Evolutionary conservation across 2,329 filamentous ascomycete species (phyloP).

Genomic region (Aspergillus pseudotamarii): DNA sequence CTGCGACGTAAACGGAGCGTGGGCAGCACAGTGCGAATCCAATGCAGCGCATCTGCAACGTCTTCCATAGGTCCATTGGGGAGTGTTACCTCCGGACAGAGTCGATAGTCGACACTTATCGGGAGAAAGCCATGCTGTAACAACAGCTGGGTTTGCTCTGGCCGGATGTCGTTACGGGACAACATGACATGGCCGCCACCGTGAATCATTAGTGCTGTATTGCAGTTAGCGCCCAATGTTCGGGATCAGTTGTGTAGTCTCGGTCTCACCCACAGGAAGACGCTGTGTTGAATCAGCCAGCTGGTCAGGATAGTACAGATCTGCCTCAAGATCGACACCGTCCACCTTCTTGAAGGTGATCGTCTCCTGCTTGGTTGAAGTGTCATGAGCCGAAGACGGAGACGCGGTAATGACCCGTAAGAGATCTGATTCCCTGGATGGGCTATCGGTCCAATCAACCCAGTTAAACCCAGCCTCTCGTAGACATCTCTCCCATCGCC

Average conservation of each 20-base stretch:
- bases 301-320: too few relatives aligned
- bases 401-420: conserved; percentile 11
- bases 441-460: conserved; percentile 14
- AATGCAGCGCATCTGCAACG: conserved; percentile 23
- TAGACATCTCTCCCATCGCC: conserved; percentile 26
- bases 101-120: conserved; percentile 54
- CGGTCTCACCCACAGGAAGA: too few relatives aligned
- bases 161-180: conserved; percentile 13
- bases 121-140: conserved; percentile 48
- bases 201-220: conserved; percentile 23
- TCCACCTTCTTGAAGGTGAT: too few relatives aligned
- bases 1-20: conserved; percentile 9
- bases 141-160: conserved; percentile 40
- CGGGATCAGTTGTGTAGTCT: too few relatives aligned
- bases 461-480: conserved; percentile 8
- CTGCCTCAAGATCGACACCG: too few relatives aligned
- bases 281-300: too few relatives aligned
- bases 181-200: conserved; percentile 19
- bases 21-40: conserved; percentile 41
- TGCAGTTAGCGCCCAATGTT: too few relatives aligned
- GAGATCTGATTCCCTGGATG: conserved; percentile 5
- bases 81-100: conserved; percentile 53
- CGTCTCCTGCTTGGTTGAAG: too few relatives aligned
- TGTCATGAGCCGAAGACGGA: not conserved
- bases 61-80: conserved; percentile 41